Evolutionary conservation across 2,329 filamentous ascomycete genomes (phyloP).

Genomic region (Plenodomus lindquistii): DNA sequence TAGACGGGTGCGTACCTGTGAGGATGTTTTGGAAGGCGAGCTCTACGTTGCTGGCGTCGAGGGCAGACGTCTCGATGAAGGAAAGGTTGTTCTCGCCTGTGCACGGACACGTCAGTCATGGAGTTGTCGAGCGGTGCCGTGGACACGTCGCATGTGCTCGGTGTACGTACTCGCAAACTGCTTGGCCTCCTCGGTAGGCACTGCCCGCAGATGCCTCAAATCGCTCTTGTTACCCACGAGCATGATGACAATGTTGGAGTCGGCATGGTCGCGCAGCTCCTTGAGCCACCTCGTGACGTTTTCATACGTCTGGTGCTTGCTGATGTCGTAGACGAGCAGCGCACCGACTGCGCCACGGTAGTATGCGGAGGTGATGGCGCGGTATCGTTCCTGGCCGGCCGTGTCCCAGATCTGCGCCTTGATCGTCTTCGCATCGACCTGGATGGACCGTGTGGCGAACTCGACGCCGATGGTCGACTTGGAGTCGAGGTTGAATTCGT

Average conservation of each 20-base stretch:
- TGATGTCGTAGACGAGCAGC: constrained; percentile 98
- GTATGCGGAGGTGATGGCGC: constrained; percentile 98
- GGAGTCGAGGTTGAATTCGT: constrained; percentile 99
- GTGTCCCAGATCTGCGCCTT: constrained; percentile 99
- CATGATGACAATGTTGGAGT: constrained; percentile 99
- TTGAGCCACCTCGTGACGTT: constrained; percentile 99
- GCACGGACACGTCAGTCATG: background rate
- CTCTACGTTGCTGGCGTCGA: constrained; percentile 98
- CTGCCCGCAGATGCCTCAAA: constrained; percentile 96
- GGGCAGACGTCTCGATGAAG: constrained; percentile 98
- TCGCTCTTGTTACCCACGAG: constrained; percentile 99
- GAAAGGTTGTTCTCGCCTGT: constrained; percentile 95
- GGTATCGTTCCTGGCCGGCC: constrained; percentile 96
- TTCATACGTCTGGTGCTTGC: constrained; percentile 99
- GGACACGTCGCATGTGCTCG: constrained; percentile 13
- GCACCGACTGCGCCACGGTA: constrained; percentile 97
- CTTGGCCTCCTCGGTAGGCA: constrained; percentile 97
- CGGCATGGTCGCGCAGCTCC: constrained; percentile 95
- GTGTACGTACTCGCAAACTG: constrained; percentile 81
- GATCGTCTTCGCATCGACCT: constrained; percentile 99
- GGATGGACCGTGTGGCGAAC: constrained; percentile 97
- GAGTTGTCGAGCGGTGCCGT: background rate
- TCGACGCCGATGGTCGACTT: constrained; percentile 99
- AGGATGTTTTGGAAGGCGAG: constrained; percentile 99
- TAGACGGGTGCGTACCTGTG: constrained; percentile 72